Evolutionary conservation across 805 yeast species (phyloP).

Genomic region (Candida anglica): DNA sequence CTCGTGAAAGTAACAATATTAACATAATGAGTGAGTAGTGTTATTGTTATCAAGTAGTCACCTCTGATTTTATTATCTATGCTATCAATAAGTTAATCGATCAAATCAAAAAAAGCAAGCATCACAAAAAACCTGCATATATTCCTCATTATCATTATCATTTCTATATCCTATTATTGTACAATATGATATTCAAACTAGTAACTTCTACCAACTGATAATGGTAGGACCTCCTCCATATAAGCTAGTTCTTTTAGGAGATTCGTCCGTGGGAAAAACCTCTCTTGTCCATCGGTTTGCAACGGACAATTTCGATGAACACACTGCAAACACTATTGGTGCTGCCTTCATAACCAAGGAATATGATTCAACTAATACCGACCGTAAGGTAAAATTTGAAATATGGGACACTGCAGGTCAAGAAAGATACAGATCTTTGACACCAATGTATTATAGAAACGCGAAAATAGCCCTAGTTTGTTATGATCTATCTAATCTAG

Average conservation of each 20-base stretch:
- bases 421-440: conserved; percentile 70
- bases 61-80: too few relatives aligned
- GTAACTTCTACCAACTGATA: not conserved
- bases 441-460: conserved; percentile 81
- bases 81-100: too few relatives aligned
- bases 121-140: too few relatives aligned
- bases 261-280: conserved; percentile 59
- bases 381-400: conserved; percentile 56
- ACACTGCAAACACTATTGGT: conserved; percentile 92
- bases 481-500: conserved; percentile 63
- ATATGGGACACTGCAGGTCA: conserved; percentile 91
- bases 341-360: conserved; percentile 92
- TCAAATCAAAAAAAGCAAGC: too few relatives aligned
- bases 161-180: too few relatives aligned
- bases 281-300: conserved; percentile 83
- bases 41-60: too few relatives aligned
- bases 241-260: conserved; percentile 45
- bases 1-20: too few relatives aligned
- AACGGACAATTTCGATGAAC: conserved; percentile 64
- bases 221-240: conserved; percentile 20
- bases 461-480: conserved; percentile 76
- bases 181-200: not conserved
- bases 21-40: not conserved
- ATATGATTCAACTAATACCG: conserved; percentile 20
- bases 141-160: too few relatives aligned